These are phyloP conservation scores for Spergularia marina DNA, from an alignment of 148 eudicot genomes.

Conservation along the genomic window DNA sequence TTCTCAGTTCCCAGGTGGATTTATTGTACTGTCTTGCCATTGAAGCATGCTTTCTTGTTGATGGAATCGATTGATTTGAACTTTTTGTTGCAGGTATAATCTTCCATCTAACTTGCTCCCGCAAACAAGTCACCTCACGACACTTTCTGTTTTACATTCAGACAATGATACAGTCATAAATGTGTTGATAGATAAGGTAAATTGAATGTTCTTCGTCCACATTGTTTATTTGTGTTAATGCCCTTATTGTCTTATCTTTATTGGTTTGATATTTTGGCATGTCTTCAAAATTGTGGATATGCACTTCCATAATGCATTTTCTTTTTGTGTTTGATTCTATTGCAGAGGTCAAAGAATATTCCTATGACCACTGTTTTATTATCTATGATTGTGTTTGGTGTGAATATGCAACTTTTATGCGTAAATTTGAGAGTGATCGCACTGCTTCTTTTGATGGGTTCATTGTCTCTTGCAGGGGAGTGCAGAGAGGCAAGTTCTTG, in stretches of 20 bases:
- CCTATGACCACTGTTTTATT: neutral
- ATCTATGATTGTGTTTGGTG: neutral
- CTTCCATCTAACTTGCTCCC: slow-evolving; percentile 76
- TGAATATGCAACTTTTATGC: neutral
- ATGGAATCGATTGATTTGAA: slow-evolving; percentile 2
- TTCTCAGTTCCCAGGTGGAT: slow-evolving; percentile 69
- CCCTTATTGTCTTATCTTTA: neutral
- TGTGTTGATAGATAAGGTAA: slow-evolving; percentile 88
- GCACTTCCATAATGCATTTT: neutral
- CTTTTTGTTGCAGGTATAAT: slow-evolving; percentile 51
- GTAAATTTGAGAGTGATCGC: neutral
- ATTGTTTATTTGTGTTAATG: neutral
- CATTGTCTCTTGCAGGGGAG: slow-evolving; percentile 40
- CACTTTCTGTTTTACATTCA: slow-evolving; percentile 59
- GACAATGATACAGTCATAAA: slow-evolving; percentile 75
- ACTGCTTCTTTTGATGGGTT: slow-evolving; percentile 16
- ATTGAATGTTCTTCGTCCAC: slow-evolving; percentile 6
- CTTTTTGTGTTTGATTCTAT: neutral
- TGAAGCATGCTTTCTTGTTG: neutral
- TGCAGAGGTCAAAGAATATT: neutral
- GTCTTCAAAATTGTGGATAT: neutral
- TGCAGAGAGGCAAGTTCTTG: slow-evolving; percentile 95
- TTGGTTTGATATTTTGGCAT: neutral
- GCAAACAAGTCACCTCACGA: slow-evolving; percentile 73
- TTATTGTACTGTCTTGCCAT: neutral